phyloP scores from a whole-genome alignment of 169 alveolate species.

The Plasmodium cynomolgi region DNA sequence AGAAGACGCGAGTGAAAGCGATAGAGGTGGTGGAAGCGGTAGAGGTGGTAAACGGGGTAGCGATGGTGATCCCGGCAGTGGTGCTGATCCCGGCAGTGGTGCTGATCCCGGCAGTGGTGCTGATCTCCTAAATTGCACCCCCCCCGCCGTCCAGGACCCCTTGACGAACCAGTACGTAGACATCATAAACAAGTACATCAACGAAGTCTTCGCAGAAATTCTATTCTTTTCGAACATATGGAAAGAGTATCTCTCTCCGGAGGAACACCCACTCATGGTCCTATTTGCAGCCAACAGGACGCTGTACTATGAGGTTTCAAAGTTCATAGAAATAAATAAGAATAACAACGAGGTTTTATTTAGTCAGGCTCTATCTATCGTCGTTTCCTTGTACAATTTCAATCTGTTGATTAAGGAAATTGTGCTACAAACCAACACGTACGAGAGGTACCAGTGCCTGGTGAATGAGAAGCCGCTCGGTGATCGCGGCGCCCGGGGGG shows the following conservation, averaged over 20 bases:
- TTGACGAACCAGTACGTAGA: slow-evolving; percentile 8
- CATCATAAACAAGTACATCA: slow-evolving; percentile 55
- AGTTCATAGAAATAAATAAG: slow-evolving; percentile 13
- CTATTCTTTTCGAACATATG: slow-evolving; percentile 69
- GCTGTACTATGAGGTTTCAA: slow-evolving; percentile 41
- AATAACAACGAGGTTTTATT: slow-evolving; percentile 11
- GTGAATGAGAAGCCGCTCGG: background rate
- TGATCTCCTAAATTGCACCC: background rate
- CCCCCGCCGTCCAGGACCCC: background rate
- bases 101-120: background rate
- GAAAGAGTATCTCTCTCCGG: slow-evolving; percentile 45
- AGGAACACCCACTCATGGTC: slow-evolving; percentile 67
- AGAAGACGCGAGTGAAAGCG: background rate
- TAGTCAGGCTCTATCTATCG: slow-evolving; percentile 29
- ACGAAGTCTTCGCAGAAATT: slow-evolving; percentile 64
- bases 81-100: background rate
- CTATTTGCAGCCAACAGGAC: slow-evolving; percentile 69
- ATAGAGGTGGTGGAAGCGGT: background rate
- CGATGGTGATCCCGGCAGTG: background rate
- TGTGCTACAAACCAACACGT: slow-evolving; percentile 29
- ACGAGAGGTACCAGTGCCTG: background rate
- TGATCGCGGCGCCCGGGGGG: background rate
- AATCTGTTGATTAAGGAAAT: slow-evolving; percentile 69
- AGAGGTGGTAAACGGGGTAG: background rate
- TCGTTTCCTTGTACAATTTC: slow-evolving; percentile 60